phyloP scores from a whole-genome alignment of 257 asterid species.

The Avicennia marina region DNA sequence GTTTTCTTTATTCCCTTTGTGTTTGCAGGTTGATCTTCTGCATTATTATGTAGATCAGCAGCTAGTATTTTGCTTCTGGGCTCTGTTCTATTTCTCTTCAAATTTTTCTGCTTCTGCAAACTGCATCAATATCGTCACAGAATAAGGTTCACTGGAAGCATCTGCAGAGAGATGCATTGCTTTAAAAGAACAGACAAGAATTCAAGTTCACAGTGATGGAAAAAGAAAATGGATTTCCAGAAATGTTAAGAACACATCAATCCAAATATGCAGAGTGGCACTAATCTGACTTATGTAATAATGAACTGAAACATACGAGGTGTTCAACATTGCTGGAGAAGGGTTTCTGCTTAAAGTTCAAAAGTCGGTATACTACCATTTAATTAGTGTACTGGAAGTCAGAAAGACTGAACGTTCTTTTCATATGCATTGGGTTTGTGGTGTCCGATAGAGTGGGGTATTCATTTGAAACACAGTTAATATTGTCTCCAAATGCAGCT shows the following conservation, averaged over 20 bases:
- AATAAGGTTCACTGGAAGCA: neutral
- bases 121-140: slow-evolving; percentile 28
- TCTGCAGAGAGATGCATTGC: neutral
- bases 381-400: too few relatives aligned
- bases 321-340: neutral
- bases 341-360: neutral
- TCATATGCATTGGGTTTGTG: neutral
- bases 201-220: neutral
- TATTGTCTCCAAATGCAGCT: neutral
- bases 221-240: neutral
- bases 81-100: slow-evolving; percentile 32
- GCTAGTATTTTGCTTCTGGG: slow-evolving; percentile 14
- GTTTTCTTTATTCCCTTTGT: slow-evolving; percentile 26
- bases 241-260: neutral
- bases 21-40: slow-evolving; percentile 6
- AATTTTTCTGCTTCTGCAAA: slow-evolving; percentile 25
- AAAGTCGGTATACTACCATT: too few relatives aligned
- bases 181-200: neutral
- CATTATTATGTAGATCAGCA: slow-evolving; percentile 6
- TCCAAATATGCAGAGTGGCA: neutral
- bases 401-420: too few relatives aligned
- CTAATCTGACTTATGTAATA: neutral
- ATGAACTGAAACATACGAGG: neutral
- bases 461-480: neutral
- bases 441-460: neutral